phyloP scores from a whole-genome alignment of 1,284 basidiomycete species.

The Trametes sp. region DNA sequence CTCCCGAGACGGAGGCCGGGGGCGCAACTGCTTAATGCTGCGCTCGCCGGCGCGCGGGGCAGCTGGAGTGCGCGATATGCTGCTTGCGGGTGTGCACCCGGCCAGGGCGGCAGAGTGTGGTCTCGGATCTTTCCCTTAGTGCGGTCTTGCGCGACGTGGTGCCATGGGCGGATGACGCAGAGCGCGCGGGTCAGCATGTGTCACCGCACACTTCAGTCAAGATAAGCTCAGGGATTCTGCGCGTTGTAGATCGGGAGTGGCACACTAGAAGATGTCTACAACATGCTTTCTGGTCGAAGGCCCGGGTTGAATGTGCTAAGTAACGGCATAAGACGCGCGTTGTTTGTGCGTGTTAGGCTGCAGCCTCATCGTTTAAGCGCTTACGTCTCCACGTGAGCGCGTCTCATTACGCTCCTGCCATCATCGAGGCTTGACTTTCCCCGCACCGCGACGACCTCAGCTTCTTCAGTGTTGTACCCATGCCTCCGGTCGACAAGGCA shows the following conservation, averaged over 20 bases:
- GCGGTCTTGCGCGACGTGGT: constrained; percentile 4
- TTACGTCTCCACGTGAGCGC: constrained; percentile 22
- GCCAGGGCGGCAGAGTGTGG: constrained; percentile 2
- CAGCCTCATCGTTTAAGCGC: constrained; percentile 12
- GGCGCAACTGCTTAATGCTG: constrained; percentile 20
- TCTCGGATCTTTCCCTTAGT: constrained; percentile 32
- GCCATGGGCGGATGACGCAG: constrained; percentile 3
- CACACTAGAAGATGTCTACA: too few relatives aligned
- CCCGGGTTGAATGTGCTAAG: neutral
- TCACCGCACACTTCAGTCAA: neutral
- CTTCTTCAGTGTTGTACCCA: constrained; percentile 2
- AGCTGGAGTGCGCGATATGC: constrained; percentile 31
- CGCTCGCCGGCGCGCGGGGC: constrained; percentile 6
- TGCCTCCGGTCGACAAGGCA: constrained; percentile 54
- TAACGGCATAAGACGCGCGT: constrained; percentile 20
- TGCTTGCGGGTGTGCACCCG: constrained; percentile 18
- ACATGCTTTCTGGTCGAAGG: too few relatives aligned
- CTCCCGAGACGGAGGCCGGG: constrained; percentile 9
- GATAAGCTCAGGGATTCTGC: too few relatives aligned
- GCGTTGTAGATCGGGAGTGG: neutral
- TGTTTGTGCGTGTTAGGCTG: constrained; percentile 29
- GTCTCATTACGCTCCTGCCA: neutral
- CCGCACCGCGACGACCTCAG: neutral
- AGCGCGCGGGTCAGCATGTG: neutral
- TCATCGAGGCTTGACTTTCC: neutral